Conservation (phyloP, 768 basidiomycete genomes). For the Suillus alpinus region DNA sequence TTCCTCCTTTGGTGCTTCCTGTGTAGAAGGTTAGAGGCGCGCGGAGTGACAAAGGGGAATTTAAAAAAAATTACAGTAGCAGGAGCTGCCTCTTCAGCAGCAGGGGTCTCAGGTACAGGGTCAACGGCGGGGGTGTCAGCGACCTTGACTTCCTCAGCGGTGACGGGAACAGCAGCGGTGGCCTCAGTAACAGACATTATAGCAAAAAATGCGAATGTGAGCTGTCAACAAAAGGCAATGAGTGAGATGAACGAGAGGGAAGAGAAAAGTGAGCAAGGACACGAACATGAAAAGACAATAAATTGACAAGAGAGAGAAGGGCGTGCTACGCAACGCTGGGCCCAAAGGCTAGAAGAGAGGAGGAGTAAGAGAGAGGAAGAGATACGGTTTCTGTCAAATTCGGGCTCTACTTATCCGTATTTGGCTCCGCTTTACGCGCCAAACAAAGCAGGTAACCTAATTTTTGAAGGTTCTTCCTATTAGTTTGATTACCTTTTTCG, state of each 20-base stretch:
- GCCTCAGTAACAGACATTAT: constrained; percentile 85
- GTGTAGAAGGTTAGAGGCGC: constrained; percentile 1
- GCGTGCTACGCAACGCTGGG: constrained; percentile 55
- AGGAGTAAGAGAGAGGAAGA: constrained; percentile 57
- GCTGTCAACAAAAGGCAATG: constrained; percentile 32
- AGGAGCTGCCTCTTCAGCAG: constrained; percentile 32
- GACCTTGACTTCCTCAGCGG: constrained; percentile 55
- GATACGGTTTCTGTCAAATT: constrained; percentile 35
- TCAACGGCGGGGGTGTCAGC: constrained; percentile 38
- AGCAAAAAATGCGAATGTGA: constrained; percentile 52
- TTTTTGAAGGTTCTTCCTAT: constrained; percentile 16
- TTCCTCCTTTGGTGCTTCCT: constrained; percentile 44
- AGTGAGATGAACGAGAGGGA: constrained; percentile 2
- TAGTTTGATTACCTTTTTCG: constrained; percentile 7
- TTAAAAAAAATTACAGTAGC: constrained; percentile 30
- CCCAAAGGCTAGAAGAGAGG: constrained; percentile 53
- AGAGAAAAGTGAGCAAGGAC: constrained; percentile 8
- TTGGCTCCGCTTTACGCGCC: constrained; percentile 39
- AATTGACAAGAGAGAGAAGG: constrained; percentile 57
- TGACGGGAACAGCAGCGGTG: constrained; percentile 35
- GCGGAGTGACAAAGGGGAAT: constrained; percentile 2
- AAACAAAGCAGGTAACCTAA: constrained; percentile 38
- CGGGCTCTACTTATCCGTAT: constrained; percentile 39
- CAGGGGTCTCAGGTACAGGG: constrained; percentile 29
- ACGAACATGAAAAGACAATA: constrained; percentile 52